Percentiles rank a stretch among this genome's conserved stretches.
Conservation (phyloP, 768 basidiomycete species). For the Daedalea quercina region DNA sequence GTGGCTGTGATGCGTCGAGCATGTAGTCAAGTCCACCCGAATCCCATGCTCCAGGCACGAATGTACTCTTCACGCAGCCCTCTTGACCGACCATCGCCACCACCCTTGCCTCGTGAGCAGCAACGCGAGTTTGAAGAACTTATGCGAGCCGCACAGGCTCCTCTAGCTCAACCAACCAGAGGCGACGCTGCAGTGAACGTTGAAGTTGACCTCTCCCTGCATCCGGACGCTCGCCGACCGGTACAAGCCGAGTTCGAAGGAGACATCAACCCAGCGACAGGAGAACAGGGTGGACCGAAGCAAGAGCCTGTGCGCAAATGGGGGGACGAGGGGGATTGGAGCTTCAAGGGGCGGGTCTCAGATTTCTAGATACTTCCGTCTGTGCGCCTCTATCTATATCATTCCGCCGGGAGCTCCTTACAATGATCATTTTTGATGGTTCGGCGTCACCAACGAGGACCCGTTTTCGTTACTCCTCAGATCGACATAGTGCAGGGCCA, state of each 20-base stretch:
- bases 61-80: slow-evolving; percentile 22
- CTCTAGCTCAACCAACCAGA: slow-evolving; percentile 24
- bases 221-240: slow-evolving; percentile 63
- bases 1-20: neutral
- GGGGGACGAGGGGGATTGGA: slow-evolving; percentile 73
- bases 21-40: neutral
- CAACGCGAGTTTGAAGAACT: slow-evolving; percentile 89
- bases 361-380: slow-evolving; percentile 54
- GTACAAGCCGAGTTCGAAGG: slow-evolving; percentile 70
- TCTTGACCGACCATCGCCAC: slow-evolving; percentile 61
- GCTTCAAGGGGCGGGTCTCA: slow-evolving; percentile 82
- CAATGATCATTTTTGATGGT: too few relatives aligned
- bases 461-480: too few relatives aligned
- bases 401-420: too few relatives aligned
- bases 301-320: slow-evolving; percentile 68
- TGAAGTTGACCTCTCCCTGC: slow-evolving; percentile 42
- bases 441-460: too few relatives aligned
- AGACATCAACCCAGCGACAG: slow-evolving; percentile 73
- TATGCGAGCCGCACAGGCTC: slow-evolving; percentile 50
- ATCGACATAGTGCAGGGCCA: too few relatives aligned
- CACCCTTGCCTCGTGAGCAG: slow-evolving; percentile 63
- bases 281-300: slow-evolving; percentile 85
- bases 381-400: neutral
- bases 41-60: neutral
- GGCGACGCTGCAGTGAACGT: slow-evolving; percentile 10